phyloP scores from a whole-genome alignment of 176 grass and related monocot species.

The Carex littledalei region DNA sequence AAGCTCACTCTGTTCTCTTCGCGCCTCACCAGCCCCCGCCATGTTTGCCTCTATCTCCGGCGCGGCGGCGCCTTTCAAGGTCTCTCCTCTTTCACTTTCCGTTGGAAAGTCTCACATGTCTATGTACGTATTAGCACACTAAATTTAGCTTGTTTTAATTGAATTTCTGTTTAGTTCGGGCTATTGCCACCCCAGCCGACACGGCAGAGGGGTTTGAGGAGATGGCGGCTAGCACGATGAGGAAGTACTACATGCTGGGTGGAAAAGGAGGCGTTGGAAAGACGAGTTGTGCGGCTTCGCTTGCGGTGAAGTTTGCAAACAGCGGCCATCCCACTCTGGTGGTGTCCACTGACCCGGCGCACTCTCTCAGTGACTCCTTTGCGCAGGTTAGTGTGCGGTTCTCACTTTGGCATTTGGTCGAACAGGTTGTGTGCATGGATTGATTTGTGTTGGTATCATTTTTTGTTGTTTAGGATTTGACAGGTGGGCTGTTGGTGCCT shows the following conservation, averaged over 20 bases:
- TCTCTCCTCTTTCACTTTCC: not conserved
- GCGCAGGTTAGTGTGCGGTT: slow-evolving; percentile 36
- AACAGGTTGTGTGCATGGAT: not conserved
- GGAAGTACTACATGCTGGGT: slow-evolving; percentile 81
- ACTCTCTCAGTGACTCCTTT: slow-evolving; percentile 89
- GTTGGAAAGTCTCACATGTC: not conserved
- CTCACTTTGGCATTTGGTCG: not conserved
- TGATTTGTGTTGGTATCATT: not conserved
- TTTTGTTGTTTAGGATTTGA: slow-evolving; percentile 67
- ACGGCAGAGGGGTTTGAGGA: slow-evolving; percentile 53
- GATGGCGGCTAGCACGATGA: slow-evolving; percentile 51
- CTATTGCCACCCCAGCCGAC: slow-evolving; percentile 28
- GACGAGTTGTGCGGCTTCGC: slow-evolving; percentile 79
- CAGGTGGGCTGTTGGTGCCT: slow-evolving; percentile 53
- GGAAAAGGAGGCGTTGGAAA: slow-evolving; percentile 89
- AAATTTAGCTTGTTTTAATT: not conserved
- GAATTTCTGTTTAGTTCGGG: not conserved
- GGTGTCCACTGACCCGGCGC: slow-evolving; percentile 82
- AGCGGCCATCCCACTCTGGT: slow-evolving; percentile 75
- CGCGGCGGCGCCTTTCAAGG: slow-evolving; percentile 1
- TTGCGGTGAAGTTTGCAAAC: slow-evolving; percentile 91
- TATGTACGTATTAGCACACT: not conserved
- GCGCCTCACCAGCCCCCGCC: not conserved
- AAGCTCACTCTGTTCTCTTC: not conserved
- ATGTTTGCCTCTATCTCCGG: not conserved